Conservation (phyloP, 192 early-diverging fungal genomes). For the Gonapodya sp. region DNA sequence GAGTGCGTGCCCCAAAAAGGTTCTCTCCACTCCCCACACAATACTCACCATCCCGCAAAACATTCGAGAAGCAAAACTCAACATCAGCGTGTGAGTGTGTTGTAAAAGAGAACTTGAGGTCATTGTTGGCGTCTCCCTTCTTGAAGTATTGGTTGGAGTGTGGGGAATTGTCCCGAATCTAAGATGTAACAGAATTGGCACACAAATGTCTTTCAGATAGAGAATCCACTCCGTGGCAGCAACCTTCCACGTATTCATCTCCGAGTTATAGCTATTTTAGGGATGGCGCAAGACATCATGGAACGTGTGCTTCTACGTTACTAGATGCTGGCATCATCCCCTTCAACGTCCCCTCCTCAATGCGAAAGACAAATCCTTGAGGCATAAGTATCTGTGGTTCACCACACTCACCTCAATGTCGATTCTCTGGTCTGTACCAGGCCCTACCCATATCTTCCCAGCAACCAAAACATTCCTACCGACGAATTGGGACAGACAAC, state of each 20-base stretch:
- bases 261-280: no score
- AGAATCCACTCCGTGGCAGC: no score
- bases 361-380: no score
- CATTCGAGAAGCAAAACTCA: conserved; percentile 75
- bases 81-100: conserved; percentile 80
- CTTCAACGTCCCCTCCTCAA: no score
- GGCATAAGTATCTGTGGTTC: no score
- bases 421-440: conserved; percentile 64
- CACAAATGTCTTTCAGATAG: no score
- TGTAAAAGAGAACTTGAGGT: conserved; percentile 62
- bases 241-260: no score
- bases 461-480: conserved; percentile 57
- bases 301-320: no score
- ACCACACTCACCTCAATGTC: conserved; percentile 48
- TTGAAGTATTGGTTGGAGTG: conserved; percentile 59
- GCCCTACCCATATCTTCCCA: conserved; percentile 54
- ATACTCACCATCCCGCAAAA: conserved; percentile 40
- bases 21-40: background rate
- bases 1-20: background rate
- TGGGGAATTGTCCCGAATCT: conserved; percentile 67
- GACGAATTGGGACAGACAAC: conserved; percentile 73
- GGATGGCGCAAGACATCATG: no score
- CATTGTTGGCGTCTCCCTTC: conserved; percentile 53
- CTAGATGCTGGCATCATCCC: no score
- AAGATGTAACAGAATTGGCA: conserved; percentile 4